phyloP scores from a whole-genome alignment of 2,329 filamentous ascomycete genomes.

The Arachnopeziza araneosa region DNA sequence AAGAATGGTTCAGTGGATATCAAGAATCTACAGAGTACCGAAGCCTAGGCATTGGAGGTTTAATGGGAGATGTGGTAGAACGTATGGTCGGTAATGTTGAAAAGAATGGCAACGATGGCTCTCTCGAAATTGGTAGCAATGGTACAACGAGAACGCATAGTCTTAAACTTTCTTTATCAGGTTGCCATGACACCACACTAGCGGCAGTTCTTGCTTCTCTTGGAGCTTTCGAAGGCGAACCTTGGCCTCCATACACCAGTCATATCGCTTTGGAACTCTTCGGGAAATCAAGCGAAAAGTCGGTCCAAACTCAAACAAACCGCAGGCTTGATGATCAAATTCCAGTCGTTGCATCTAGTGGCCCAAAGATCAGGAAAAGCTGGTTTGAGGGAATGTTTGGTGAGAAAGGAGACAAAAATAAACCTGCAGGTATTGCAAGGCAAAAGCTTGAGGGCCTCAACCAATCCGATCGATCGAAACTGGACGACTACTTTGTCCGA shows the following conservation, averaged over 20 bases:
- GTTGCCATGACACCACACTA: constrained; percentile 88
- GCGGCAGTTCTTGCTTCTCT: constrained; percentile 72
- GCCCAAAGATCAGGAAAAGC: constrained; percentile 11
- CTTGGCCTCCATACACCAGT: constrained; percentile 91
- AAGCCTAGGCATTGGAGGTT: constrained; percentile 76
- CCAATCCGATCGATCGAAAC: constrained; percentile 48
- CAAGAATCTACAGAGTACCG: constrained; percentile 81
- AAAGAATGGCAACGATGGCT: constrained; percentile 34
- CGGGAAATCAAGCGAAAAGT: constrained; percentile 41
- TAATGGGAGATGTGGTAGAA: constrained; percentile 77
- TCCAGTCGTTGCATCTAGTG: not conserved
- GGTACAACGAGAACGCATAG: constrained; percentile 41
- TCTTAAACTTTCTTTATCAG: constrained; percentile 62
- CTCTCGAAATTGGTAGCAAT: constrained; percentile 12
- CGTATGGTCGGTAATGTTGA: constrained; percentile 67
- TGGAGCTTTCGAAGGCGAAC: constrained; percentile 65
- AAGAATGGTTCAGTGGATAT: constrained; percentile 93
- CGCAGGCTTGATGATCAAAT: not conserved
- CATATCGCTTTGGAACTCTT: constrained; percentile 91
- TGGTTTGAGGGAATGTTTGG: constrained; percentile 26
- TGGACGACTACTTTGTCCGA: constrained; percentile 80
- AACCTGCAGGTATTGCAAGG: constrained; percentile 50
- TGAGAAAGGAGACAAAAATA: constrained; percentile 14
- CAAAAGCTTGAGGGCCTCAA: constrained; percentile 52
- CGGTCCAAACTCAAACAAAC: constrained; percentile 18